Evolutionary conservation across 2,329 filamentous ascomycete genomes (phyloP).

Genomic region (Neonectria hederae): DNA sequence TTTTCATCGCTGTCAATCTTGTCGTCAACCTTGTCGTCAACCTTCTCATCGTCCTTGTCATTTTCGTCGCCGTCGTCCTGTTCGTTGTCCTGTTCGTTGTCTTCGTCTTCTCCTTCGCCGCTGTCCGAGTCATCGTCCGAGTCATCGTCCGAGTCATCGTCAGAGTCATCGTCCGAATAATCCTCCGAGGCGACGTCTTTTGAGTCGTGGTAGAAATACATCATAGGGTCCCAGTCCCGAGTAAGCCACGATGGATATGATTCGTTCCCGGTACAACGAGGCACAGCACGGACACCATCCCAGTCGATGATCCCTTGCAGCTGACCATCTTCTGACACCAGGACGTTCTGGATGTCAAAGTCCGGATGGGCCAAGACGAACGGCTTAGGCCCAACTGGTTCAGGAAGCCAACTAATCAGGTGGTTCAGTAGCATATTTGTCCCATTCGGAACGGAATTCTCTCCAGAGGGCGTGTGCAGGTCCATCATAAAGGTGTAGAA

Average conservation of each 20-base stretch:
- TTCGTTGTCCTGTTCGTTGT: no score
- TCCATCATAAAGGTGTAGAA: neutral
- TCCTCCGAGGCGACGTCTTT: no score
- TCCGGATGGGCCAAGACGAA: conserved; percentile 44
- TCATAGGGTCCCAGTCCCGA: conserved; percentile 30
- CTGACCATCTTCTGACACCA: conserved; percentile 42
- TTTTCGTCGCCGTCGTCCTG: no score
- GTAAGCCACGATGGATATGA: conserved; percentile 29
- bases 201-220: no score
- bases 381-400: neutral
- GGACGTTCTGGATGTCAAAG: conserved; percentile 44
- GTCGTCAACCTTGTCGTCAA: neutral
- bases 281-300: conserved; percentile 39
- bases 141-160: no score
- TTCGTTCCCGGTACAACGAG: conserved; percentile 38
- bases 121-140: no score
- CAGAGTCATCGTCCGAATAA: no score
- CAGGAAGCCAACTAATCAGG: conserved; percentile 11
- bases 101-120: no score
- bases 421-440: neutral
- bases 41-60: neutral
- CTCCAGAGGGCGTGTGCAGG: neutral
- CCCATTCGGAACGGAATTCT: neutral
- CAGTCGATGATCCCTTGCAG: conserved; percentile 45
- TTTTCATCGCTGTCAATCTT: no score